Conservation (phyloP, 2,329 filamentous ascomycete genomes). For the Mariannaea sp. region DNA sequence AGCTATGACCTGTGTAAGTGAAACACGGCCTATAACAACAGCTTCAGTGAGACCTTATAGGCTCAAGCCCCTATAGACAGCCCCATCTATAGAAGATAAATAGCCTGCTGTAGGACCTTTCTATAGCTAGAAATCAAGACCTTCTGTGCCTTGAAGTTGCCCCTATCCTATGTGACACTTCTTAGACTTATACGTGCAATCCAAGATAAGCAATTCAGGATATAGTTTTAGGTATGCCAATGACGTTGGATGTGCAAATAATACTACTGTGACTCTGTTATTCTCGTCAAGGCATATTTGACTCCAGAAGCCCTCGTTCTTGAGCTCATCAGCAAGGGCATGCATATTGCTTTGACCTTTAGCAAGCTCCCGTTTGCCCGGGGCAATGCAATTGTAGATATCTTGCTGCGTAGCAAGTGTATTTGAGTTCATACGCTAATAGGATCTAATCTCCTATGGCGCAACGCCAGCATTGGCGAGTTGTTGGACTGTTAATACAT, state of each 20-base stretch:
- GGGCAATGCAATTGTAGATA: slow-evolving; percentile 33
- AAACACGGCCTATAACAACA: too few relatives aligned
- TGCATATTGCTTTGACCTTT: slow-evolving; percentile 16
- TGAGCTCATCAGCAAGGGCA: slow-evolving; percentile 27
- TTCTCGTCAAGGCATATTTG: slow-evolving; percentile 23
- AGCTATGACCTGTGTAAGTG: too few relatives aligned
- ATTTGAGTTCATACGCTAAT: slow-evolving; percentile 17
- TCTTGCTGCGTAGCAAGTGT: slow-evolving; percentile 26
- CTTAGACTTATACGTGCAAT: slow-evolving; percentile 23
- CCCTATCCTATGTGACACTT: too few relatives aligned
- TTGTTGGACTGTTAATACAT: neutral
- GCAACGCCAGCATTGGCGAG: slow-evolving; percentile 2
- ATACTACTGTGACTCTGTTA: slow-evolving; percentile 22
- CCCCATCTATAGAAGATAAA: too few relatives aligned
- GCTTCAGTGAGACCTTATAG: too few relatives aligned
- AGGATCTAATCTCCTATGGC: slow-evolving; percentile 23
- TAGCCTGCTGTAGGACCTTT: too few relatives aligned
- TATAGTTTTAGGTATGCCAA: slow-evolving; percentile 25
- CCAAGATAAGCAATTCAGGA: slow-evolving; percentile 25
- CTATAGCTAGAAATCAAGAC: too few relatives aligned
- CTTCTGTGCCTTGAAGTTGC: too few relatives aligned
- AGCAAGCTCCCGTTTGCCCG: slow-evolving; percentile 18
- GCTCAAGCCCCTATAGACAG: too few relatives aligned
- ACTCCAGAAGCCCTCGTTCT: slow-evolving; percentile 18
- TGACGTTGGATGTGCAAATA: slow-evolving; percentile 30